Conservation (phyloP, 2,329 filamentous ascomycete genomes). For the Colletotrichum viniferum region DNA sequence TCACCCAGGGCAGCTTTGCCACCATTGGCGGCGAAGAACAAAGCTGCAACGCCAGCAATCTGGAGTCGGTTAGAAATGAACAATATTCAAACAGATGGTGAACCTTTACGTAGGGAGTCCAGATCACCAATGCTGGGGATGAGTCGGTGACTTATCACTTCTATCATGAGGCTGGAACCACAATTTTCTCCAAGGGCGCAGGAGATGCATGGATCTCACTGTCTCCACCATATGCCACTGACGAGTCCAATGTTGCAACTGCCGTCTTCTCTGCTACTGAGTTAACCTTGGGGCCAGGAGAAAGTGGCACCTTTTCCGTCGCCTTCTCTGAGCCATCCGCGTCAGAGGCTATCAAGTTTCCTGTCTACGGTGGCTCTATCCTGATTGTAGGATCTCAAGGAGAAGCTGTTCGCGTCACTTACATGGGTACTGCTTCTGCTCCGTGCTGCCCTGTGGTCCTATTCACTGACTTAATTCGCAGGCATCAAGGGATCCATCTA, state of each 20-base stretch:
- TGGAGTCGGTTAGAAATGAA: not conserved
- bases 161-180: not conserved
- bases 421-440: not conserved
- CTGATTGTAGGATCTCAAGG: not conserved
- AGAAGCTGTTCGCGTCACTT: not conserved
- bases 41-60: constrained; percentile 44
- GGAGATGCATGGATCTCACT: not conserved
- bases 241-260: not conserved
- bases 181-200: not conserved
- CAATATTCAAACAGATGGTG: not conserved
- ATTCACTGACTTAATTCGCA: not conserved
- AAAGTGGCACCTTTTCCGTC: not conserved
- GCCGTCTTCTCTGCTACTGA: not conserved
- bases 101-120: constrained; percentile 34
- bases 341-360: not conserved
- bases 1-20: not conserved
- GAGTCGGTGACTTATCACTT: constrained; percentile 36
- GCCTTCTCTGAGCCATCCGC: not conserved
- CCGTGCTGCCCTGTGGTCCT: not conserved
- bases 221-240: not conserved
- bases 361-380: constrained; percentile 3
- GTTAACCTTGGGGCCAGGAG: not conserved
- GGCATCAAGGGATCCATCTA: constrained; percentile 20
- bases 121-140: constrained; percentile 40
- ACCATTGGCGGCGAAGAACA: constrained; percentile 36